These are phyloP conservation scores for Blattamonas nauphoetae DNA, from an alignment of 78 protist species.

Conservation along the genomic window DNA sequence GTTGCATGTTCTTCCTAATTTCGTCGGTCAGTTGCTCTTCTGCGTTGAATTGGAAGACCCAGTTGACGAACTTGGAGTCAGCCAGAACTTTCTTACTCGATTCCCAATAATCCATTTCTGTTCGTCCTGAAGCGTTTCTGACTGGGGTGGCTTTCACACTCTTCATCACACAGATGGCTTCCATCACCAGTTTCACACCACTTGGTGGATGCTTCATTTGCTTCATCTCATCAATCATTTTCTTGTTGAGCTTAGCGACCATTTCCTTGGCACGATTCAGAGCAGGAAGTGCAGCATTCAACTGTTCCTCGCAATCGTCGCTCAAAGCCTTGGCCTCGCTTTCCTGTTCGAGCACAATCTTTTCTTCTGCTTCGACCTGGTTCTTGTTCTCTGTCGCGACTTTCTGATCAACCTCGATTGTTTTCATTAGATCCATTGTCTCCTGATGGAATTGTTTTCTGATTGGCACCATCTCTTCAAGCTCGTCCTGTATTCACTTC, in stretches of 20 bases:
- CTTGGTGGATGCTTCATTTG: constrained; percentile 48
- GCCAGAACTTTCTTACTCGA: constrained; percentile 40
- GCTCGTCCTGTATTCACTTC: constrained; percentile 39
- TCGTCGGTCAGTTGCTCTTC: constrained; percentile 50
- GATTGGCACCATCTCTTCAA: constrained; percentile 46
- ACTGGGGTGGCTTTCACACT: constrained; percentile 39
- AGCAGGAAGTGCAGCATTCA: constrained; percentile 72
- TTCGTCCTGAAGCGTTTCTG: constrained; percentile 33
- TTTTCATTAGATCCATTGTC: constrained; percentile 41
- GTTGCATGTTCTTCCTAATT: constrained; percentile 32
- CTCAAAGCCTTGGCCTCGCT: constrained; percentile 35
- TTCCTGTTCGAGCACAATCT: constrained; percentile 42
- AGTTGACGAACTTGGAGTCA: constrained; percentile 28
- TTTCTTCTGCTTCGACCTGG: constrained; percentile 46
- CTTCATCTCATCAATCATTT: constrained; percentile 48
- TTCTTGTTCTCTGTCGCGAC: constrained; percentile 27
- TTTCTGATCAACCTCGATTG: constrained; percentile 43
- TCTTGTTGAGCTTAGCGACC: constrained; percentile 37
- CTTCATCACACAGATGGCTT: constrained; percentile 56
- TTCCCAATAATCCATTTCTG: constrained; percentile 48
- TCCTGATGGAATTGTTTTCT: constrained; percentile 20
- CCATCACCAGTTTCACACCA: constrained; percentile 63
- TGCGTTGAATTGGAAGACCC: constrained; percentile 33
- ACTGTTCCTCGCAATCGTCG: constrained; percentile 40
- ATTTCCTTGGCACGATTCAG: constrained; percentile 56